Evolutionary conservation across 768 basidiomycete genomes (phyloP).

Genomic region (Albatrellus ellisii): DNA sequence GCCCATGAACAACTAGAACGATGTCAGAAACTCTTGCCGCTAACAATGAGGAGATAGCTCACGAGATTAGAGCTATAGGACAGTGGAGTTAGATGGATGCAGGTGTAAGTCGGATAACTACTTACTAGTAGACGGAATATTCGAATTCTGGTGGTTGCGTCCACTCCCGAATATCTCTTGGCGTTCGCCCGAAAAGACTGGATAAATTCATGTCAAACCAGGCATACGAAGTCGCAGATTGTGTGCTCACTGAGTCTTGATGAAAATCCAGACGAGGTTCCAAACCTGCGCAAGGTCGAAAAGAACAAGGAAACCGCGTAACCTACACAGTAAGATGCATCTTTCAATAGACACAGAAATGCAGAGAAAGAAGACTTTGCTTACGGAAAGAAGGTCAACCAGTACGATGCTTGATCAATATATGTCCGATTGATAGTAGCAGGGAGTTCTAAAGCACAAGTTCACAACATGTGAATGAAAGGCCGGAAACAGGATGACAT

Average conservation of each 20-base stretch:
- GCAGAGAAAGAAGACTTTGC: conserved; percentile 18
- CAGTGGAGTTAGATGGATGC: conserved; percentile 11
- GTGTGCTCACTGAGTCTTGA: conserved; percentile 62
- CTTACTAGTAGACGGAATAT: conserved; percentile 75
- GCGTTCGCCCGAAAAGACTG: conserved; percentile 77
- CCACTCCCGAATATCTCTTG: conserved; percentile 82
- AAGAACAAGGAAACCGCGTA: conserved; percentile 88
- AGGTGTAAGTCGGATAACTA: too few relatives aligned
- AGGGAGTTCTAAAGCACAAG: conserved; percentile 44
- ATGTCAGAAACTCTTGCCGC: conserved; percentile 7
- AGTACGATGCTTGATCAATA: conserved; percentile 82
- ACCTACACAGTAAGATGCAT: conserved; percentile 25
- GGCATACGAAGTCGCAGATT: neutral
- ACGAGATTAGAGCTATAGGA: conserved; percentile 40
- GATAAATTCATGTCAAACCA: conserved; percentile 1
- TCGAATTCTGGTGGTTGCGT: conserved; percentile 86
- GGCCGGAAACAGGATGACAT: neutral
- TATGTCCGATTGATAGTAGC: conserved; percentile 74
- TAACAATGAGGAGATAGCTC: conserved; percentile 17
- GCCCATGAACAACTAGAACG: conserved; percentile 65
- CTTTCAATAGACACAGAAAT: neutral
- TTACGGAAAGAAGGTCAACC: conserved; percentile 92
- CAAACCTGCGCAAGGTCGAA: conserved; percentile 95
- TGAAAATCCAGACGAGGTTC: conserved; percentile 75
- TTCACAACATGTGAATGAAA: conserved; percentile 2